Evolutionary conservation across 2,329 filamentous ascomycete species (phyloP), one percentile per base, ranked within the genome.

Genomic region (Exserohilum rostratum): DNA sequence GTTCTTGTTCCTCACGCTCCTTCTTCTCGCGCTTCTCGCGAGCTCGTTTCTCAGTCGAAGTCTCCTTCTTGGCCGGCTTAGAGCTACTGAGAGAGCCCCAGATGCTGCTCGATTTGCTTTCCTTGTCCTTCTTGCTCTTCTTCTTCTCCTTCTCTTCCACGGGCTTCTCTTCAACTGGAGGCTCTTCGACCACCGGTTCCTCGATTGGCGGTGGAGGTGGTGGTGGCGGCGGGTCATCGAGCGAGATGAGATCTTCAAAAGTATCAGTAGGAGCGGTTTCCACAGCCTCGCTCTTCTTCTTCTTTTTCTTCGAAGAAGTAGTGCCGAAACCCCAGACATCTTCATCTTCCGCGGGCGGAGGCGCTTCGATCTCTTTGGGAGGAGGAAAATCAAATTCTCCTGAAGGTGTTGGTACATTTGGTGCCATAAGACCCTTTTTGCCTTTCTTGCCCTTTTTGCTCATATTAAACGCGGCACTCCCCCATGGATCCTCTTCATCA

Each of bases 391-490:
- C 68, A 22, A 60, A 58, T 27, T 79, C 78, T 52, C 79, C 77
- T 50, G 80, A 78, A 56, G 81, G 77, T 22, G 79, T 75, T 51
- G 77, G 78, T 57, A 82, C 77, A 60, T 81, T 74, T 31, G 79
- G 77, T 54, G 77, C 76, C 39, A 83, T 73, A 53, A 84, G 80
- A 12, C 77, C 74, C 64, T 84, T 85, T 65, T 80, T 83, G 38
- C 76, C 73, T 69, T 85, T 85, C 73, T 84, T 85, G 42, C 77
- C 68, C 57, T 84, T 85, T 65, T 84, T 84, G 10, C 78, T 76
- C 20, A 77, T 73, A 45, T 72, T 74, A 55, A 76, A 75, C 10
- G 63, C 60, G 38, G 68, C 69, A 44, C 73, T 74, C 15, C 70
- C 71, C 68, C 68, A 75, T 6, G 72, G 73, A 51, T 74, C 71